Evolutionary conservation across 1,284 basidiomycete species (phyloP), one percentile per base, ranked within the genome.

Genomic region (Fomes fomentarius): DNA sequence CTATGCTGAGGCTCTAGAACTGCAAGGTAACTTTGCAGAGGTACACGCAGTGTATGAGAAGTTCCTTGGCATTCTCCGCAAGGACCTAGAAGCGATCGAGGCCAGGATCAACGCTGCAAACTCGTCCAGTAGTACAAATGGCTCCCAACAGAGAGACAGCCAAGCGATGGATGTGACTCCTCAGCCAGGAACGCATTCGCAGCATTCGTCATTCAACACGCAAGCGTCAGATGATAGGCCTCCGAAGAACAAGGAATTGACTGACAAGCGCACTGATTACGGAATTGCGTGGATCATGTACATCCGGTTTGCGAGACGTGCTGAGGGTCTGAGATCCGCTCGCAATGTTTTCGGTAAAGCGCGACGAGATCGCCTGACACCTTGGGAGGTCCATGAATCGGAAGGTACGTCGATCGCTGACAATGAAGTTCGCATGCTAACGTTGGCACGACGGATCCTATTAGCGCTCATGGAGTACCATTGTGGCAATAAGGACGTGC

Each of bases 401-500:
- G 87, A 91, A 48, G 93, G 93, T 93, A 63, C 43, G 87, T 71
- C 24, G 49, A n/a, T 33, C 2, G 43, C 34, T 26, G 42, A n/a
- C 11, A 24, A 17, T 35, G 25, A 50, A n/a, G 58, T 30, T 25
- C 42, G 24, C 39, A 46, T 17, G 33, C 22, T 46, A 38, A 47
- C 39, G 31, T 31, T 57, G 51, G 17, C 43, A 37, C 55, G 54
- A 38, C n/a, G n/a, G n/a, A n/a, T n/a, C n/a, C n/a, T n/a, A n/a
- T n/a, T 69, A 92, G 97, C 96, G 0, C 71, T 97, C 64, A 93
- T 96, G 85, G 96, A 99, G 72, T 98, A 98, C 69, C 94, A 98
- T 71, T 91, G 89, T 70, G 60, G 54, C 26, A 94, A 89, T 55
- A 93, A 95, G 67, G 93, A 94, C 43, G 79, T 87, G 33, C 79